A percentile compares a stretch with the other conserved stretches of the same genome.
These are phyloP conservation scores for Cephaloascus fragrans DNA, from an alignment of 805 yeast species.

Conservation along the genomic window DNA sequence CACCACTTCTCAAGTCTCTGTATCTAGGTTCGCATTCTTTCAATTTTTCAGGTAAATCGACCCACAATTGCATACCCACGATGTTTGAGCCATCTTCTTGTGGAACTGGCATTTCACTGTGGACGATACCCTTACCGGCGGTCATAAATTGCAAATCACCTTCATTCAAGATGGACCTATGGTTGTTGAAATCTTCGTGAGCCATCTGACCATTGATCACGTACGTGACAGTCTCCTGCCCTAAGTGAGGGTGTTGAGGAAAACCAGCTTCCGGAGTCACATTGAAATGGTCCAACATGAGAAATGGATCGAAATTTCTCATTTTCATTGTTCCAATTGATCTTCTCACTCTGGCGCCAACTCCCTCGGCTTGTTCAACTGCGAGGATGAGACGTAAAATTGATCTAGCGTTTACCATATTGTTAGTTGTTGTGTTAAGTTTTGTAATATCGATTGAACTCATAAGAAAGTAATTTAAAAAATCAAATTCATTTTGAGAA, in stretches of 20 bases:
- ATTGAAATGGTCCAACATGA: slow-evolving; percentile 73
- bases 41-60: slow-evolving; percentile 59
- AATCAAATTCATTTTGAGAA: no score
- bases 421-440: neutral
- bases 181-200: slow-evolving; percentile 83
- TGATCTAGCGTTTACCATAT: slow-evolving; percentile 22
- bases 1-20: slow-evolving; percentile 61
- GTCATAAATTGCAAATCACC: slow-evolving; percentile 94
- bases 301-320: slow-evolving; percentile 74
- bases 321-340: slow-evolving; percentile 61
- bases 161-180: slow-evolving; percentile 63
- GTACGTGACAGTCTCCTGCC: slow-evolving; percentile 73
- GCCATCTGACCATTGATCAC: slow-evolving; percentile 58
- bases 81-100: slow-evolving; percentile 35
- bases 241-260: slow-evolving; percentile 79
- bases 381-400: slow-evolving; percentile 46
- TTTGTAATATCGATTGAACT: no score
- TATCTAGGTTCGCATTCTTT: slow-evolving; percentile 66
- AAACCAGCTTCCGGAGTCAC: slow-evolving; percentile 61
- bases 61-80: slow-evolving; percentile 82
- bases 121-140: slow-evolving; percentile 82
- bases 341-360: slow-evolving; percentile 78
- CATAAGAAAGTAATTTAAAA: no score
- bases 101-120: slow-evolving; percentile 75
- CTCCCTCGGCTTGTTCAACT: slow-evolving; percentile 72